Base-by-base conservation (phyloP, 2,329 filamentous ascomycete genomes). In the Pseudocercospora cruenta region DNA sequence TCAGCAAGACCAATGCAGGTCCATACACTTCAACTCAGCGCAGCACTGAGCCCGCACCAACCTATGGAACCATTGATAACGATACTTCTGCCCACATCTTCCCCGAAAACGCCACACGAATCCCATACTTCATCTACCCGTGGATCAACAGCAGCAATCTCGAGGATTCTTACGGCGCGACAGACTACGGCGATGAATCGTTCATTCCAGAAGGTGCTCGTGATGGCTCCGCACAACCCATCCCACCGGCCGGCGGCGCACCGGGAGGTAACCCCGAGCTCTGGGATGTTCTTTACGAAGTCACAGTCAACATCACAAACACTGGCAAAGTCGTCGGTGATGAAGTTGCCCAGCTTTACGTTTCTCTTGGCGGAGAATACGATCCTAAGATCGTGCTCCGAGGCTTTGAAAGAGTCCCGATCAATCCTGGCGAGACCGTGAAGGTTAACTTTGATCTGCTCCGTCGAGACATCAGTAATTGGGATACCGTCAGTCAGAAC, bases 211-310 rank as follows among this genome's bases (percentile, higher is more conserved):
- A 85, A 31, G 82, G 82, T 5, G 75, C 86, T 58, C 90, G 87
- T 77, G 62, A 68, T 47, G 66, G 62, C 28, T 72, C 72, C 3
- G 58, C 69, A 1, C 84, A 84, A 59, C 74, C 80, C 0, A 81
- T 78, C 0, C 91, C 88, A n/a, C 82, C 81, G 0, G 90, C 90
- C 0, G 90, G 91, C 26, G 91, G 91, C 49, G 90, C 85, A 7
- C 86, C 89, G 59, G 88, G 83, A 3, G 82, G 89, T 60, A 83
- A 80, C 71, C 63, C 68, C 1, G 9, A 60, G 4, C 83, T 94
- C 0, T 94, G 88, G 82, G 85, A 91, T 43, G 76, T 82, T 0
- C 82, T 88, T 0, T 90, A 85, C 69, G 77, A 78, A 28, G 79
- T 91, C 12, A 80, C 83, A 2, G 84, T 86, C 4, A 83, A 79